phyloP scores from a whole-genome alignment of 352 stramenopile species.

The Pythium pyrilobum region DNA sequence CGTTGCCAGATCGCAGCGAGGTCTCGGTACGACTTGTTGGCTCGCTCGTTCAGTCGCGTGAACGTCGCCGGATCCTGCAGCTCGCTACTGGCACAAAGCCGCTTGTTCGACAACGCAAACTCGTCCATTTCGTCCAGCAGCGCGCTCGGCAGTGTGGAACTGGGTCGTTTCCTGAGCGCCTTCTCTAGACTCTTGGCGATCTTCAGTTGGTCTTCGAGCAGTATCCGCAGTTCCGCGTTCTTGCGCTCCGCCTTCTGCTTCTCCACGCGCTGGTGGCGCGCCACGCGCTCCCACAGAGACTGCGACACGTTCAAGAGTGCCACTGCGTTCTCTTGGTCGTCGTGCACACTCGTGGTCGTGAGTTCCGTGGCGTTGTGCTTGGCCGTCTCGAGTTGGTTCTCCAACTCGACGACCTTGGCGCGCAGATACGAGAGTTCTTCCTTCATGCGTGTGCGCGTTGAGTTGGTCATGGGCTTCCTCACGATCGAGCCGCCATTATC shows the following conservation, averaged over 20 bases:
- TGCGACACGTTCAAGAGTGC: background rate
- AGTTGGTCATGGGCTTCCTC: constrained; percentile 39
- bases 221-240: constrained; percentile 23
- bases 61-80: constrained; percentile 3
- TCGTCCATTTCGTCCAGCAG: constrained; percentile 4
- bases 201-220: constrained; percentile 40
- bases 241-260: constrained; percentile 23
- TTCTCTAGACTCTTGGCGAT: constrained; percentile 43
- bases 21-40: constrained; percentile 17
- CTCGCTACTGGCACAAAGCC: background rate
- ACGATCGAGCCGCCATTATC: background rate
- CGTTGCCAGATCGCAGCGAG: constrained; percentile 24
- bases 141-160: background rate
- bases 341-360: background rate
- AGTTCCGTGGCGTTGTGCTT: background rate
- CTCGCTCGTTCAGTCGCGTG: background rate
- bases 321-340: constrained; percentile 1
- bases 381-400: constrained; percentile 25
- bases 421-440: constrained; percentile 50
- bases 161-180: constrained; percentile 28
- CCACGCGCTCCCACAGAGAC: constrained; percentile 25
- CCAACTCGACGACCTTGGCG: constrained; percentile 33
- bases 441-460: constrained; percentile 45
- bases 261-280: constrained; percentile 21
- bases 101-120: background rate